phyloP scores from a whole-genome alignment of 805 yeast species.

The Lipomyces mesembrius region DNA sequence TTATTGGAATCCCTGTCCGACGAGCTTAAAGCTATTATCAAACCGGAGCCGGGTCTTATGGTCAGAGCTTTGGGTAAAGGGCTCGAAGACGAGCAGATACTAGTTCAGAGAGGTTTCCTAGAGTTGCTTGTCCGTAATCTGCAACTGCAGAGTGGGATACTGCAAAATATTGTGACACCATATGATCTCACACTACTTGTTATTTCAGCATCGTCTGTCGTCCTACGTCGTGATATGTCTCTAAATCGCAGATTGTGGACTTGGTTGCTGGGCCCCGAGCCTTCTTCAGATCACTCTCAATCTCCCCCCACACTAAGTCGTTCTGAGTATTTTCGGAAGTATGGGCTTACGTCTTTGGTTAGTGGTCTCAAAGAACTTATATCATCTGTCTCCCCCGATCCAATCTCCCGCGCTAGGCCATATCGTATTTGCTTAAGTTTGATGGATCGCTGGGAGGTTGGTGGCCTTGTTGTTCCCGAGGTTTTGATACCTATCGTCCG shows the following conservation, averaged over 20 bases:
- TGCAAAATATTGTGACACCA: conserved; percentile 54
- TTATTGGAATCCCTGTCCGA: conserved; percentile 45
- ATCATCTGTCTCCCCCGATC: conserved; percentile 42
- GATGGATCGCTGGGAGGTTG: conserved; percentile 95
- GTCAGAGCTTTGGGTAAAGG: conserved; percentile 75
- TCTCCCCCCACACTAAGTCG: conserved; percentile 27
- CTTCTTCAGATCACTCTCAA: conserved; percentile 35
- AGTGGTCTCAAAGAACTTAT: conserved; percentile 58
- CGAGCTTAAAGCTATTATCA: conserved; percentile 64
- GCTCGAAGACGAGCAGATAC: conserved; percentile 64
- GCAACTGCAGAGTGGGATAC: conserved; percentile 63
- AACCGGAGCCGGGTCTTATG: conserved; percentile 80
- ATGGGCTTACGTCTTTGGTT: conserved; percentile 51
- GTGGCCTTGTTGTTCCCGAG: conserved; percentile 70
- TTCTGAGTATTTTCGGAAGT: conserved; percentile 44
- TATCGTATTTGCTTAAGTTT: conserved; percentile 70
- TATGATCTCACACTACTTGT: conserved; percentile 64
- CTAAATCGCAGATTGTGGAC: conserved; percentile 91
- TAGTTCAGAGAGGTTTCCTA: conserved; percentile 86
- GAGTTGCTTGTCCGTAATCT: conserved; percentile 74
- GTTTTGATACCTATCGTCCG: conserved; percentile 68
- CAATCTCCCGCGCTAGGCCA: conserved; percentile 53
- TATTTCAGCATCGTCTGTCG: conserved; percentile 66
- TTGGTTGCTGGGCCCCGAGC: conserved; percentile 87
- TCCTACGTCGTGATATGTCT: conserved; percentile 88